Base-by-base conservation (phyloP, 2,329 filamentous ascomycete species). In the Akanthomyces muscarius region DNA sequence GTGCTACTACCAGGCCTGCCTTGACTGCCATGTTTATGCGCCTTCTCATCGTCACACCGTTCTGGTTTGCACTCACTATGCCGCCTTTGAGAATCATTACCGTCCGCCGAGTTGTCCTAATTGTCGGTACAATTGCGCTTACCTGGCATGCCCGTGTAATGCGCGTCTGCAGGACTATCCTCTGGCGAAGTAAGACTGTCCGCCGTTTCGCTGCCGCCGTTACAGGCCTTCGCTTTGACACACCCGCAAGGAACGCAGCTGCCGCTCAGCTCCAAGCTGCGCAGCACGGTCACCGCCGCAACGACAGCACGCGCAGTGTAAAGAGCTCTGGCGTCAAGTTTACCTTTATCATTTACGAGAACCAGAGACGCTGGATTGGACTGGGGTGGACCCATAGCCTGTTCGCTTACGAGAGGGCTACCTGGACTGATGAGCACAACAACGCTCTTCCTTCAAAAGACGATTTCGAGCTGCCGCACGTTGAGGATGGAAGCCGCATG, bases 361-460 rank as follows among this genome's bases (percentile, higher is more conserved):
- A 99, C 69, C 95, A 99, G 75, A 86, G 95, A 48, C 86, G 95
- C 59, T 99, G 95, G 95, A 79, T 99, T 4, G 94, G 93, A 1
- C 83, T 99, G 14, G 95, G 95, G 0, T 99, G 95, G 93, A 98
- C 95, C 0, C 89, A 89, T 2, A 96, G 89, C 45, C 80, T 99
- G 65, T 92, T 99, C 67, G 88, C 92, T 0, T 96, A 97, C 70
- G 95, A 99, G 73, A 84, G 95, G 48, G 84, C 89, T 1, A 83
- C 93, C 0, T 99, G 95, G 94, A 97, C 95, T 0, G 95, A 99
- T 74, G 95, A 99, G 75, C 92, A 97, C 73, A 85, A 96, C 62
- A 97, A 97, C 65, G 72, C 88, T 0, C 89, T 91, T 4, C 88
- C 91, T 0, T 77, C 88, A 0, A 92, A 89, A 67, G 90, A 95